Base-by-base conservation (phyloP, 495 filamentous ascomycete genomes). In the Talaromyces liani region DNA sequence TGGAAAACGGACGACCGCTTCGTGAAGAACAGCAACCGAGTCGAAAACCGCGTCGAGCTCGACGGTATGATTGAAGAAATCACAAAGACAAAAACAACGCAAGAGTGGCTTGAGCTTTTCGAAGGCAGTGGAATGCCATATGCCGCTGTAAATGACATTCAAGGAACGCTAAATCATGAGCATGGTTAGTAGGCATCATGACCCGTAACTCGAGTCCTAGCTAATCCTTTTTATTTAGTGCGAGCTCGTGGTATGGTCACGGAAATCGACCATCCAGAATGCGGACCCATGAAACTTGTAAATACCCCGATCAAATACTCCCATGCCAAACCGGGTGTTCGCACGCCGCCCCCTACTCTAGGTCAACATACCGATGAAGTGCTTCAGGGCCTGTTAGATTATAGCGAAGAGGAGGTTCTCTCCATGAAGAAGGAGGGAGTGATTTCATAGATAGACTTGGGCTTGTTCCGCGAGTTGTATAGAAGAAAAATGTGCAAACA, bases 301-400 rank as follows among this genome's bases (percentile, higher is more conserved):
- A 96, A 94, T 69, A 93, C 93, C n/a, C 94, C 94, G 0, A 86
- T 98, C 64, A 98, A 98, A 73, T 98, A 91, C 74, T 96, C 91
- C 9, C 84, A 92, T 59, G 87, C 89, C 9, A 85, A 80, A 62
- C 91, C 93, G 1, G 80, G 86, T n/a, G 84, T 96, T 14, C 78
- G 93, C 4, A 89, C 78, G 6, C 84, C 91, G 22, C 94, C 94
- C 53, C 94, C 94, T 10, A 89, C 87, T 4, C 76, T 98, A 49
- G 94, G 94, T 0, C 87, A 98, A 72, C 94, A 98, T 76, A 98
- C 94, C 2, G 81, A 94, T 67, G 92, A 98, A 75, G 80, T 98
- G 2, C 75, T 98, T 61, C 68, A 75, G 27, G 83, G 85, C 2
- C 67, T 91, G 27, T 75, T 97, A 20, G 85, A 88, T 0, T 79